Evolutionary conservation across 352 stramenopile species (phyloP).

Genomic region (Globisporangium acanthophoron): DNA sequence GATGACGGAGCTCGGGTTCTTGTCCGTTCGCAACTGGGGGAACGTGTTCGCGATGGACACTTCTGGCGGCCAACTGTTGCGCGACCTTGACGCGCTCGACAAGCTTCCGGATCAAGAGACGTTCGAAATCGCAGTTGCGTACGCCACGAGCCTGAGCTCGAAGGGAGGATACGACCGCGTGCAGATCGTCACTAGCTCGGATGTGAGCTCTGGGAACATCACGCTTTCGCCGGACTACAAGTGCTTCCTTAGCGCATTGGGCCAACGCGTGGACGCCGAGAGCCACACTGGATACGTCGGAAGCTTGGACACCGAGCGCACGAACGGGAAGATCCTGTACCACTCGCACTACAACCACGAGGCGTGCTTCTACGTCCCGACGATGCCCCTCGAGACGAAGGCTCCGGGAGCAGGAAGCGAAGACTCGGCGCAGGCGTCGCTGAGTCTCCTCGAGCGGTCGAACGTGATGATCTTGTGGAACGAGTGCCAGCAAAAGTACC

Average conservation of each 20-base stretch:
- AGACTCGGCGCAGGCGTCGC: constrained; percentile 19
- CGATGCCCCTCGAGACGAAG: constrained; percentile 43
- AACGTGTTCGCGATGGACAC: constrained; percentile 78
- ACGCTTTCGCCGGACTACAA: constrained; percentile 62
- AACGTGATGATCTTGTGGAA: constrained; percentile 87
- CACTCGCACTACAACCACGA: constrained; percentile 78
- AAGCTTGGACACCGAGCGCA: constrained; percentile 26
- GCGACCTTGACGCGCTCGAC: constrained; percentile 66
- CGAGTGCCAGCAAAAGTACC: constrained; percentile 82
- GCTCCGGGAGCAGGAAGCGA: constrained; percentile 15
- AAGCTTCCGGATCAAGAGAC: constrained; percentile 72
- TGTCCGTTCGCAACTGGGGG: constrained; percentile 83
- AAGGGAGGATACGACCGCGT: constrained; percentile 76
- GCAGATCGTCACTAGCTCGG: constrained; percentile 45
- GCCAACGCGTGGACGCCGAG: constrained; percentile 44
- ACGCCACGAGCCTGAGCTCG: constrained; percentile 57
- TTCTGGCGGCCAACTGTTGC: constrained; percentile 40
- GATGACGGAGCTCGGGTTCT: constrained; percentile 80
- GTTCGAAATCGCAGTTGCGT: constrained; percentile 79
- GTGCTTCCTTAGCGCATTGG: constrained; percentile 61
- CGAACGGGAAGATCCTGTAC: constrained; percentile 51
- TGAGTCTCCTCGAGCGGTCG: constrained; percentile 45
- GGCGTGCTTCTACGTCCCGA: constrained; percentile 79
- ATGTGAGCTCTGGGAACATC: constrained; percentile 34
- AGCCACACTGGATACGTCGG: constrained; percentile 47